phyloP scores from a whole-genome alignment of 768 basidiomycete genomes.

The Tulasnella sp. region DNA sequence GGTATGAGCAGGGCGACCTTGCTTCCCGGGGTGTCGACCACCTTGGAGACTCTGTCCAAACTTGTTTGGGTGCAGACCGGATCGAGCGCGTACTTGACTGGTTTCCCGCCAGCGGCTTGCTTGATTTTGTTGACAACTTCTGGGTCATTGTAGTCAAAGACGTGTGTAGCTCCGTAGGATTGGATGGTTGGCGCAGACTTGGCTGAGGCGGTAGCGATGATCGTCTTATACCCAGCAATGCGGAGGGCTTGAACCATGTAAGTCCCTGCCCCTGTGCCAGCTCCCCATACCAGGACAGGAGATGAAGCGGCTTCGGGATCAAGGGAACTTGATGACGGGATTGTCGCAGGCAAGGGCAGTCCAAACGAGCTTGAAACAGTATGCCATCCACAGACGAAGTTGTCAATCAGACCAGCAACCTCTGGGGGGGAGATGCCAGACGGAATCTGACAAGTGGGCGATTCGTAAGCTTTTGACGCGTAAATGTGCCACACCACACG shows the following conservation, averaged over 20 bases:
- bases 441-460: slow-evolving; percentile 40
- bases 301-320: slow-evolving; percentile 32
- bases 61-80: slow-evolving; percentile 41
- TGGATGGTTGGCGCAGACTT: slow-evolving; percentile 42
- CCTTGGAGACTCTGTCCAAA: slow-evolving; percentile 39
- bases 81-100: slow-evolving; percentile 40
- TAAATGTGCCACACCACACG: neutral
- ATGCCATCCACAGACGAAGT: slow-evolving; percentile 44
- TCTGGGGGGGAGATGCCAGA: slow-evolving; percentile 39
- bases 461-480: neutral
- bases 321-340: slow-evolving; percentile 36
- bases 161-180: slow-evolving; percentile 41
- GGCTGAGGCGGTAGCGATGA: slow-evolving; percentile 44
- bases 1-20: slow-evolving; percentile 47
- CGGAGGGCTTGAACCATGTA: slow-evolving; percentile 42
- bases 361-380: slow-evolving; percentile 40
- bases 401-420: slow-evolving; percentile 44
- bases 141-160: slow-evolving; percentile 43
- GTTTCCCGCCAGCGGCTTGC: slow-evolving; percentile 36
- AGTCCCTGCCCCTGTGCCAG: slow-evolving; percentile 42
- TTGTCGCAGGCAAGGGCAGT: slow-evolving; percentile 38
- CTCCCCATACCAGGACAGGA: slow-evolving; percentile 47
- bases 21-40: slow-evolving; percentile 40
- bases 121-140: slow-evolving; percentile 40
- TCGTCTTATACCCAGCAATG: slow-evolving; percentile 43